Evolutionary conservation across 2,329 filamentous ascomycete species (phyloP).

Genomic region (Magnaporthiopsis rhizophila): DNA sequence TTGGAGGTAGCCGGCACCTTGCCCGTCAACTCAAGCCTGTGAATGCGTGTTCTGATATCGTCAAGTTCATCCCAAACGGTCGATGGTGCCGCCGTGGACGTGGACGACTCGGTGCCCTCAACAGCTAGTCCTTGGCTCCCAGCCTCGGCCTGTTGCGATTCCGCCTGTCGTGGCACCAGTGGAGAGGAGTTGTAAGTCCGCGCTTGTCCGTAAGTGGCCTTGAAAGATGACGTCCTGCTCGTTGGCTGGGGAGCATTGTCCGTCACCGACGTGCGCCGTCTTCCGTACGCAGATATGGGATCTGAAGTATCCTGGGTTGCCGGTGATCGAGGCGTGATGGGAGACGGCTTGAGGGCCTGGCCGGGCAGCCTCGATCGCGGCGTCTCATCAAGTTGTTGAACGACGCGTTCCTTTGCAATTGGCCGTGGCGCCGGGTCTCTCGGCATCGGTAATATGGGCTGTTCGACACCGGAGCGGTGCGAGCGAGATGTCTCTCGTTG

Average conservation of each 20-base stretch:
- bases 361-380: constrained; percentile 12
- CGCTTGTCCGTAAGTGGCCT: constrained; percentile 30
- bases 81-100: constrained; percentile 81
- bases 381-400: constrained; percentile 16
- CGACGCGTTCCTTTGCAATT: constrained; percentile 32
- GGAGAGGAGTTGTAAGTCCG: constrained; percentile 53
- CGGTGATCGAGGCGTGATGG: constrained; percentile 40
- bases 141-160: constrained; percentile 28
- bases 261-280: constrained; percentile 38
- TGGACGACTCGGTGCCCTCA: constrained; percentile 76
- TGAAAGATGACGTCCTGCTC: constrained; percentile 36
- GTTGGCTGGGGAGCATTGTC: constrained; percentile 33
- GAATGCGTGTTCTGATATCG: constrained; percentile 87
- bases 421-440: constrained; percentile 38
- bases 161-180: constrained; percentile 38
- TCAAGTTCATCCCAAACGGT: constrained; percentile 98
- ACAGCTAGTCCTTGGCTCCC: constrained; percentile 26
- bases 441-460: constrained; percentile 27
- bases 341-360: constrained; percentile 24
- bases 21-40: constrained; percentile 80
- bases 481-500: constrained; percentile 40
- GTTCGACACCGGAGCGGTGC: constrained; percentile 33
- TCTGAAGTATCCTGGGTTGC: constrained; percentile 35
- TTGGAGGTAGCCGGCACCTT: constrained; percentile 78
- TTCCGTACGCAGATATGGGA: constrained; percentile 22